Percentiles rank a stretch among this genome's conserved stretches.
phyloP scores from a whole-genome alignment of 1,284 basidiomycete genomes.

The Cerioporus squamosus region DNA sequence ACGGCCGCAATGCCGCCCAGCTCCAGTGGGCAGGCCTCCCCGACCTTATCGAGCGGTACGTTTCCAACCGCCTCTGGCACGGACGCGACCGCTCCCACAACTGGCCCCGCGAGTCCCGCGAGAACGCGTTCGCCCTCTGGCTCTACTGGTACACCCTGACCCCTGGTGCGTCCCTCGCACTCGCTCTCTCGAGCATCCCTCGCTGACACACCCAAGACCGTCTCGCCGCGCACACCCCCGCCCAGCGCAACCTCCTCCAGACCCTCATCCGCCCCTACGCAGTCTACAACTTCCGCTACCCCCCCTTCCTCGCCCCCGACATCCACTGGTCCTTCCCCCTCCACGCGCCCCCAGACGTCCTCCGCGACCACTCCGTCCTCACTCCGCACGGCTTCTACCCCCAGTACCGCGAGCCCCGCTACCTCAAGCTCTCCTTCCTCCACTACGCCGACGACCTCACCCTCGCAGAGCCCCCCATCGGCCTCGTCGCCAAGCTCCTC shows the following conservation, averaged over 20 bases:
- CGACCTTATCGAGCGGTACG: constrained; percentile 47
- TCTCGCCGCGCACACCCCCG: constrained; percentile 43
- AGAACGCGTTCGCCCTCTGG: constrained; percentile 63
- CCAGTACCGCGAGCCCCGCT: constrained; percentile 47
- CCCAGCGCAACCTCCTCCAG: constrained; percentile 49
- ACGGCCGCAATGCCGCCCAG: constrained; percentile 72
- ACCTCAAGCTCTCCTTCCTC: constrained; percentile 27
- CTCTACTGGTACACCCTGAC: constrained; percentile 63
- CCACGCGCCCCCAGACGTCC: constrained; percentile 38
- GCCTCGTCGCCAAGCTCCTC: constrained; percentile 62
- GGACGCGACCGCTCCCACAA: constrained; percentile 39
- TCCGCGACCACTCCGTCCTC: constrained; percentile 29
- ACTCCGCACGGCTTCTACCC: constrained; percentile 65
- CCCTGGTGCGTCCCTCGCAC: constrained; percentile 42
- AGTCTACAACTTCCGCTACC: constrained; percentile 50
- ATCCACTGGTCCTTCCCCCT: constrained; percentile 61
- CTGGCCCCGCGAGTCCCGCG: constrained; percentile 58
- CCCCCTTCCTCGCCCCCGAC: constrained; percentile 60
- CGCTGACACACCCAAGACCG: constrained; percentile 41
- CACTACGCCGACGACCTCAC: constrained; percentile 48
- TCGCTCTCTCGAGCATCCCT: background rate
- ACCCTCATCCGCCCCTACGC: constrained; percentile 60
- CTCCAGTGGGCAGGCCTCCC: constrained; percentile 50
- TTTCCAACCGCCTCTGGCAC: constrained; percentile 52
- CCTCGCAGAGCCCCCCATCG: constrained; percentile 54